These are phyloP conservation scores for Fusarium musae DNA, from an alignment of 2,329 filamentous ascomycete genomes.

Conservation along the genomic window DNA sequence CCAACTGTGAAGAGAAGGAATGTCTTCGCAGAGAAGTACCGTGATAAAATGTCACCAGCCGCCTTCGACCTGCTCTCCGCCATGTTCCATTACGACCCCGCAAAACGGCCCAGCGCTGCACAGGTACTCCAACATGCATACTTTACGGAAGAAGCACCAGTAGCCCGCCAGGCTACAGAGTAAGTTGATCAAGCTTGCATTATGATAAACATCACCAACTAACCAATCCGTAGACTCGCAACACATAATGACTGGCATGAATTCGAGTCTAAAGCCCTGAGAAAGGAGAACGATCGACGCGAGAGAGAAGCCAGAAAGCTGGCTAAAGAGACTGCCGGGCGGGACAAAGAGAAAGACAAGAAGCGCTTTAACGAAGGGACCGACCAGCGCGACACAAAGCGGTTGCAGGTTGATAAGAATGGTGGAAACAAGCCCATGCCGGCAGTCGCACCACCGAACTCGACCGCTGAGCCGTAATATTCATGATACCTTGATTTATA, in stretches of 20 bases:
- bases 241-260: conserved; percentile 96
- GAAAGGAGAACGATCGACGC: conserved; percentile 85
- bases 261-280: conserved; percentile 93
- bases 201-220: conserved; percentile 35
- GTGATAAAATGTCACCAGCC: conserved; percentile 77
- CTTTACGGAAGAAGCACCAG: conserved; percentile 84
- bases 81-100: conserved; percentile 93
- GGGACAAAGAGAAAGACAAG: conserved; percentile 52
- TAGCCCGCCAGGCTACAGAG: conserved; percentile 81
- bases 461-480: conserved; percentile 20
- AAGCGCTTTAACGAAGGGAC: conserved; percentile 52
- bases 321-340: conserved; percentile 51
- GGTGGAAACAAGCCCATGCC: conserved; percentile 22
- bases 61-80: conserved; percentile 84
- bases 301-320: conserved; percentile 64
- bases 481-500: background rate
- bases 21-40: conserved; percentile 85
- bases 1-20: conserved; percentile 78
- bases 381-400: conserved; percentile 50
- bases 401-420: conserved; percentile 47
- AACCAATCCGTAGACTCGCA: conserved; percentile 68
- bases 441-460: conserved; percentile 11
- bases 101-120: conserved; percentile 82
- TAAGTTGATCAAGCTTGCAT: conserved; percentile 60
- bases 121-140: conserved; percentile 89